These are phyloP conservation scores for Aspergillus novofumigatus DNA, from an alignment of 2,329 filamentous ascomycete species.

Conservation along the genomic window DNA sequence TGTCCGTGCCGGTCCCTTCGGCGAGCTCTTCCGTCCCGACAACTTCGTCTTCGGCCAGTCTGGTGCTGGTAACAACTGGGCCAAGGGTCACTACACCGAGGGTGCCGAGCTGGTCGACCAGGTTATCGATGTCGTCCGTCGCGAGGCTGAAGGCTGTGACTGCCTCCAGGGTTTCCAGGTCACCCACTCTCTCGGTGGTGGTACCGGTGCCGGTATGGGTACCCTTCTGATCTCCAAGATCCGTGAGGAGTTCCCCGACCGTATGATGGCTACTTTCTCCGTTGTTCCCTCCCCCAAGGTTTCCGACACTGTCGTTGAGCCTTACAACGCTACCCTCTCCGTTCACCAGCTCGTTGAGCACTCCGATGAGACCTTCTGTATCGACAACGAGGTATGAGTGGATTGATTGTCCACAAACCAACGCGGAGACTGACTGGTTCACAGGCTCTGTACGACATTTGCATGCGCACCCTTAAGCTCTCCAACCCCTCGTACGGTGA, in stretches of 20 bases:
- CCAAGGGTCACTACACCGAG: conserved; percentile 99
- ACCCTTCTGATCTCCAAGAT: conserved; percentile 99
- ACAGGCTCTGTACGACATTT: conserved; percentile 95
- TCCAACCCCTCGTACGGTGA: conserved; percentile 98
- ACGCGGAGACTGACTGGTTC: conserved; percentile 2
- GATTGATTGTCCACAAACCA: conserved; percentile 10
- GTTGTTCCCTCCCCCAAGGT: conserved; percentile 99
- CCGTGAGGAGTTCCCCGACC: conserved; percentile 99
- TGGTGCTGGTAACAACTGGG: conserved; percentile 99
- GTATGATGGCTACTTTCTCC: conserved; percentile 99
- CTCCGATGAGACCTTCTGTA: conserved; percentile 99
- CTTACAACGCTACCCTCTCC: conserved; percentile 98
- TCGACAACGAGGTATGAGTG: conserved; percentile 80
- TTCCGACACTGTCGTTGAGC: conserved; percentile 98
- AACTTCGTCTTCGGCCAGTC: conserved; percentile 99
- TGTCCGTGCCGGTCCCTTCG: conserved; percentile 95
- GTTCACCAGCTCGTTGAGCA: conserved; percentile 99
- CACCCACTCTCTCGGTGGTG: conserved; percentile 99
- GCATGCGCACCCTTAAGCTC: conserved; percentile 99
- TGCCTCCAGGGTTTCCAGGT: conserved; percentile 99
- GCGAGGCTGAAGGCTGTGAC: conserved; percentile 98
- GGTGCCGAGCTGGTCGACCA: conserved; percentile 98
- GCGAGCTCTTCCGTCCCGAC: conserved; percentile 98
- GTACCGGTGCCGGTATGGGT: conserved; percentile 99
- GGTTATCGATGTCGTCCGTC: conserved; percentile 96